Percentiles rank a stretch among this genome's conserved stretches.
These are phyloP conservation scores for Wallacemonas sp. DNA, from an alignment of 208 protist species.

Conservation along the genomic window DNA sequence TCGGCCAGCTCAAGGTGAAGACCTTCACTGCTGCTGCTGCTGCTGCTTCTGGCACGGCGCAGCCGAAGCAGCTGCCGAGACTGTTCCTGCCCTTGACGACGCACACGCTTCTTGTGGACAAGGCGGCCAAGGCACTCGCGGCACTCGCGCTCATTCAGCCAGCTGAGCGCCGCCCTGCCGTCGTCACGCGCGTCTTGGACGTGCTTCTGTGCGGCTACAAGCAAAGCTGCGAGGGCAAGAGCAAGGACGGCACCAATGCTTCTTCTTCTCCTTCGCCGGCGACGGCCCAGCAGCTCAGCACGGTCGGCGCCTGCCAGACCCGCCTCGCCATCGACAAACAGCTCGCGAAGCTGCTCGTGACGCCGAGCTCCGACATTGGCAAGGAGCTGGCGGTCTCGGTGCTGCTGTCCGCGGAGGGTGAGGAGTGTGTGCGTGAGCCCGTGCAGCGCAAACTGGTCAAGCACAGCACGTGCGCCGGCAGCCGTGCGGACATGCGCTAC, in stretches of 20 bases:
- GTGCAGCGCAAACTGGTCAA: slow-evolving; percentile 59
- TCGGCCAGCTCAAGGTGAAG: background rate
- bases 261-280: background rate
- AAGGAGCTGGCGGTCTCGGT: slow-evolving; percentile 66
- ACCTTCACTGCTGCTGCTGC: background rate
- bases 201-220: slow-evolving; percentile 49
- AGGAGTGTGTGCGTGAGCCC: slow-evolving; percentile 43
- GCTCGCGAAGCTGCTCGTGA: slow-evolving; percentile 51
- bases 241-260: background rate
- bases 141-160: slow-evolving; percentile 35
- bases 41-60: background rate
- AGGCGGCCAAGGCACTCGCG: slow-evolving; percentile 50
- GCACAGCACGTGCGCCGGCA: slow-evolving; percentile 25
- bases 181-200: slow-evolving; percentile 22
- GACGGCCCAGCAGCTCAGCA: background rate
- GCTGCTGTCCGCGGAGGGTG: slow-evolving; percentile 67
- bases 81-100: background rate
- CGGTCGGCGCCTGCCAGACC: slow-evolving; percentile 29
- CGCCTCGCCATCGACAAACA: slow-evolving; percentile 64
- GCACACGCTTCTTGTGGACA: slow-evolving; percentile 33
- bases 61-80: background rate
- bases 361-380: slow-evolving; percentile 44
- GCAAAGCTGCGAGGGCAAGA: background rate
- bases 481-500: slow-evolving; percentile 62
- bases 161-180: slow-evolving; percentile 11